Evolutionary conservation across 148 eudicot genomes (phyloP), one percentile per base, ranked within the genome.

Genomic region (Heliamphora exappendiculata): DNA sequence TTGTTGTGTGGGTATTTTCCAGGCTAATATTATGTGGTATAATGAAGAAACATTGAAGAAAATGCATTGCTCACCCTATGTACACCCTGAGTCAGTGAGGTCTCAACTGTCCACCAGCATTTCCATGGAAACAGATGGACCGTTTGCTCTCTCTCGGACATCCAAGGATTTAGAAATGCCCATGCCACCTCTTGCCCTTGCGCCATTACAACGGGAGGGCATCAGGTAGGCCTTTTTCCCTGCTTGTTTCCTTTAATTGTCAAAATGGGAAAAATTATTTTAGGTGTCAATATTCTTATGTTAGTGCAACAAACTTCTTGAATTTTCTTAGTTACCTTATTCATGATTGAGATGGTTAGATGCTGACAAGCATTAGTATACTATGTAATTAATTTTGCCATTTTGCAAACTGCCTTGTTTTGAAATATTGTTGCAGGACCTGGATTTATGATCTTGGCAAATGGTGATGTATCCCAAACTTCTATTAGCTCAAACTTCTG

Each of bases 171-270:
- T 83, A 62, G 94, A 91, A 82, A 82, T 95, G 85, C 97, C 99
- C 67, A 95, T 95, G 99, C 99, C 99, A 73, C 97, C 99, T 76
- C 83, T 89, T 77, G 89, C 97, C 49, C 96, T 95, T 78, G 90
- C 93, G 37, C 91, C 97, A 66, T 44, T 91, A 63, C 82, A 54
- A 58, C 87, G 85, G 63, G 82, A 89, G 51, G 81, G 70, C 60
- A 83, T 86, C 83, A 88, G 97, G 99, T 92, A 80, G 75, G 72
- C 57, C 39, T 69, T 58, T 26, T 17, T 5, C 12, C 16, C n/a
- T 44, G 75, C 45, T 28, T 7, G 13, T 45, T 7, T n/a, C 17
- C 34, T 29, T 59, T 42, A 9, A 45, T 33, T 62, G 49, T 31
- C 17, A 9, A 72, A 44, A 1, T 54, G 44, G 42, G 31, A 19